These are phyloP conservation scores for Dictyostelium discoideum DNA, from an alignment of 78 protist genomes.

Conservation along the genomic window DNA sequence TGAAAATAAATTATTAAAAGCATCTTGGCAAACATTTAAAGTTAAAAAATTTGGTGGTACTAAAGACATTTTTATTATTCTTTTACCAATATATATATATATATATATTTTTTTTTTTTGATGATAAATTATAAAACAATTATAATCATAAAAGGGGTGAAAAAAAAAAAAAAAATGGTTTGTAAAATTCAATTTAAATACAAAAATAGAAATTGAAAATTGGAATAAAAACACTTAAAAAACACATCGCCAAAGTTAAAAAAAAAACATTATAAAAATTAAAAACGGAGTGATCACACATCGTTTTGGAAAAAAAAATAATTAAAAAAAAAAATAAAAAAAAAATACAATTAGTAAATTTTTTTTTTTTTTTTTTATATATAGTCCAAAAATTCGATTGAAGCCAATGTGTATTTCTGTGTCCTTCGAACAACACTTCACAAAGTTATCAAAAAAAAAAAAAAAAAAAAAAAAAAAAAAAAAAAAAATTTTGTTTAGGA, in stretches of 20 bases:
- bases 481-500: too few relatives aligned
- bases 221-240: background rate
- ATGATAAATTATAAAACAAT: too few relatives aligned
- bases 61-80: background rate
- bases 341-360: too few relatives aligned
- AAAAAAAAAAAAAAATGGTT: background rate
- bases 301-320: background rate
- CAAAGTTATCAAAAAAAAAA: background rate
- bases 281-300: background rate
- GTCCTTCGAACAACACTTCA: background rate
- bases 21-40: background rate
- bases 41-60: background rate
- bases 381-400: too few relatives aligned
- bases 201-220: background rate
- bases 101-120: background rate
- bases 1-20: background rate
- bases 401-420: background rate
- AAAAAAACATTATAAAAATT: too few relatives aligned
- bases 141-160: too few relatives aligned
- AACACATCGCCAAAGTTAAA: background rate
- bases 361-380: too few relatives aligned
- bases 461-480: too few relatives aligned
- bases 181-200: background rate
- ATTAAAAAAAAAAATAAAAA: too few relatives aligned
- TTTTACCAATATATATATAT: too few relatives aligned